phyloP scores from a whole-genome alignment of 1,139 yeast genomes.

The Kluyveromyces marxianus region DNA sequence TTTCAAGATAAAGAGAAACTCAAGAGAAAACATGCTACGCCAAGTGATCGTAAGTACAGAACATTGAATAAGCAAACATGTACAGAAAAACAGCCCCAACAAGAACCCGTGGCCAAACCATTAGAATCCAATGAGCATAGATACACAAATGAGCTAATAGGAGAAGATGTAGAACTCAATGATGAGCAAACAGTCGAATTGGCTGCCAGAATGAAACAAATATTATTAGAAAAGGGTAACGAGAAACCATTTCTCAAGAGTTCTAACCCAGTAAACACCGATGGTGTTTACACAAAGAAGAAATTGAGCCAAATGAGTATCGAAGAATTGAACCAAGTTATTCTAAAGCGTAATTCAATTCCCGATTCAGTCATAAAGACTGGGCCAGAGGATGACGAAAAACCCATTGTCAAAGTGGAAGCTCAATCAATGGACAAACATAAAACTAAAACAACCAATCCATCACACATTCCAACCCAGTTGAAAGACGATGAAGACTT shows the following conservation, averaged over 20 bases:
- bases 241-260: conserved; percentile 2
- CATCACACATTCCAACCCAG: conserved; percentile 16
- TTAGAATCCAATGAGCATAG: conserved; percentile 20
- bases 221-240: conserved; percentile 4
- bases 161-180: conserved; percentile 10
- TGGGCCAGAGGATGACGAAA: conserved; percentile 1
- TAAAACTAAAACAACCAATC: background rate
- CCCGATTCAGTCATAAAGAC: background rate
- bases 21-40: conserved; percentile 28
- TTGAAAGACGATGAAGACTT: conserved; percentile 24
- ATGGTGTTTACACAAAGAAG: background rate
- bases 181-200: conserved; percentile 13
- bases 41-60: conserved; percentile 28
- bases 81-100: conserved; percentile 1
- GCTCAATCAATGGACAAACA: background rate
- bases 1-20: conserved; percentile 29
- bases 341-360: background rate
- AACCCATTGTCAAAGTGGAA: background rate
- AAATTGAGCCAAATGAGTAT: conserved; percentile 1
- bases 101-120: conserved; percentile 8
- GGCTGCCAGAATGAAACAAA: conserved; percentile 11
- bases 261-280: background rate
- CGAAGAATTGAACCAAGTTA: background rate
- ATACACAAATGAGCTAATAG: conserved; percentile 16
- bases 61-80: conserved; percentile 10